Evolutionary conservation across 768 basidiomycete species (phyloP).

Genomic region (Lactifluus hygrophoroides): DNA sequence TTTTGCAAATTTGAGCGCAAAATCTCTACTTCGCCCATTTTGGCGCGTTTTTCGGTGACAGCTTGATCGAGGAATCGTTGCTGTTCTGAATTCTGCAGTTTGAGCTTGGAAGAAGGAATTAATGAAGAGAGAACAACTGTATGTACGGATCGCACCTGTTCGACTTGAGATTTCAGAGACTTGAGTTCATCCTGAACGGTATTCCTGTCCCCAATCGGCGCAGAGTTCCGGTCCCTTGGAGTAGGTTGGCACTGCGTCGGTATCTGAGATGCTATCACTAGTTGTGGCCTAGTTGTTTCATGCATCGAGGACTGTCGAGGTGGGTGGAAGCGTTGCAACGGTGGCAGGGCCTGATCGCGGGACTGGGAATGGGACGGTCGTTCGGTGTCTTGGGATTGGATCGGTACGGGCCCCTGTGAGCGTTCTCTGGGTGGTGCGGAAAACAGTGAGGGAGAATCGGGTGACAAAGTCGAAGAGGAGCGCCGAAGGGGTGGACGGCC

Average conservation of each 20-base stretch:
- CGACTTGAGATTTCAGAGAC: not conserved
- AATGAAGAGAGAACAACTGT: not conserved
- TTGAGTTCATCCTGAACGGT: not conserved
- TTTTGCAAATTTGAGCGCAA: conserved; percentile 17
- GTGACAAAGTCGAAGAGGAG: not conserved
- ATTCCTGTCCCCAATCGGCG: not conserved
- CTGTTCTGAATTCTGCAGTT: conserved; percentile 6
- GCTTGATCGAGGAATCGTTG: conserved; percentile 14
- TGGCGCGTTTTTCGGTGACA: conserved; percentile 16
- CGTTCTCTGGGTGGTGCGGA: not conserved
- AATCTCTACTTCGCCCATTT: conserved; percentile 19
- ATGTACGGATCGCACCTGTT: conserved; percentile 2
- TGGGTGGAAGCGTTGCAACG: not conserved
- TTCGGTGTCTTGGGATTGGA: not conserved
- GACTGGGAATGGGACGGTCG: not conserved
- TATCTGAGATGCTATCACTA: not conserved
- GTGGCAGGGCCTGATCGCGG: not conserved
- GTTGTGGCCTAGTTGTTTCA: not conserved
- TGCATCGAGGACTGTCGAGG: not conserved
- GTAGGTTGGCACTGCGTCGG: not conserved
- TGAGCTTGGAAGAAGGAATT: not conserved
- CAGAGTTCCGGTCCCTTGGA: not conserved
- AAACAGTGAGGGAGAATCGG: not conserved
- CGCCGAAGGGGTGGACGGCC: not conserved
- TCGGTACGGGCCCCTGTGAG: not conserved